Percentiles rank a stretch among this genome's conserved stretches.
phyloP scores from a whole-genome alignment of 768 basidiomycete species.

The Boletus vermiculosoides region DNA sequence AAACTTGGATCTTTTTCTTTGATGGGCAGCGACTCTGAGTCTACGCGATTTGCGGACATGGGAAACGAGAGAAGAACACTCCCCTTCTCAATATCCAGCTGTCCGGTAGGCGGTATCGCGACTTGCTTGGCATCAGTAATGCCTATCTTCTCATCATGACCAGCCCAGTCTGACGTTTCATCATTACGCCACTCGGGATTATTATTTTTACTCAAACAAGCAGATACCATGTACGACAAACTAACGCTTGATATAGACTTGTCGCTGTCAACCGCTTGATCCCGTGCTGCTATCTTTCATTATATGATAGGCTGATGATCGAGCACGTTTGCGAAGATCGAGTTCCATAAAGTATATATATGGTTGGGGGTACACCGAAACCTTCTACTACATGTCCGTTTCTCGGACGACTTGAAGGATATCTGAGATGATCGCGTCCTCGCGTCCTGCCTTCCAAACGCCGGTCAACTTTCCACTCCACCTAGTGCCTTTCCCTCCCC shows the following conservation, averaged over 20 bases:
- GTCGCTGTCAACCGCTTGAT: not conserved
- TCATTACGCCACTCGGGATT: not conserved
- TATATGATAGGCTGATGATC: too few relatives aligned
- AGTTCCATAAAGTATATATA: not conserved
- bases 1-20: constrained; percentile 1
- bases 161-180: not conserved
- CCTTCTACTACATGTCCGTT: constrained; percentile 6
- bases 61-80: not conserved
- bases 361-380: not conserved
- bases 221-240: too few relatives aligned
- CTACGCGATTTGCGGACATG: constrained; percentile 14
- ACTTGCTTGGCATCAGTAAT: not conserved
- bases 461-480: constrained; percentile 78
- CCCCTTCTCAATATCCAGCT: not conserved
- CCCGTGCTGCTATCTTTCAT: not conserved
- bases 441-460: constrained; percentile 28
- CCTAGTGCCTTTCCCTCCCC: constrained; percentile 71
- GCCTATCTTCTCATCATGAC: not conserved
- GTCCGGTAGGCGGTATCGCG: not conserved
- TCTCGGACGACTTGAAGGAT: constrained; percentile 13
- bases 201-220: not conserved
- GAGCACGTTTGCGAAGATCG: not conserved
- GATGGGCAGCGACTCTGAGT: not conserved
- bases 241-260: not conserved
- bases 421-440: constrained; percentile 18